Base-by-base conservation (phyloP, 2,329 filamentous ascomycete species). In the Grosmannia clavigera region DNA sequence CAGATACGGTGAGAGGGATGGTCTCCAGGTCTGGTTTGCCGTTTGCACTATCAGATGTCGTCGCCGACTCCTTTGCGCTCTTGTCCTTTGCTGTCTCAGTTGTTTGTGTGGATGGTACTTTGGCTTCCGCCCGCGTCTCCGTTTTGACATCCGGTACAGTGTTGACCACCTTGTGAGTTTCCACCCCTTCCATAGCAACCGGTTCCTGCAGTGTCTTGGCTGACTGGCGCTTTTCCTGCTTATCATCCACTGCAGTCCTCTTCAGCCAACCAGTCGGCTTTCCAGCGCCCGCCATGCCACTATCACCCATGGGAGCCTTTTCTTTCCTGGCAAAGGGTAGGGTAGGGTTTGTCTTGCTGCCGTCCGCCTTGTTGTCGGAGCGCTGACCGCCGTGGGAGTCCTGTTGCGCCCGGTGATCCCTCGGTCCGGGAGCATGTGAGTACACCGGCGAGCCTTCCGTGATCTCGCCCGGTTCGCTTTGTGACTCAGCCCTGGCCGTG, bases 381-480 rank as follows among this genome's bases (percentile, higher is more conserved):
- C 10, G 50, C 50, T 29, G 50, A 10, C 48, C 25, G 16, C 27
- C 50, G 14, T 29, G 50, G 4, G 27, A 14, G 14, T 31, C 31
- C 50, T 27, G 50, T 27, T 27, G 16, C 12, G 16, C 5, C 12
- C 50, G 50, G 27, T 52, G 27, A 9, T 52, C 27, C 25, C 50
- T 52, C 11, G 52, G 52, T 25, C 16, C 52, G 7, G 31, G 14
- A 19, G 22, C 4, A 3, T 16, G n/a, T 27, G 48, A 3, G 11
- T 52, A 25, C 19, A 55, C 52, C 3, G 55, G 55, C 14, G 14
- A 31, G 2, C 77, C 76, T 1, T 71, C 70, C 52, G 71, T 74
- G 29, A 73, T 69, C 3, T 80, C 78, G 53, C 77, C 78, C 6
- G 77, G 73, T 56, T 79, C 78, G 1, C 74, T 75, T 35, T 74